Evolutionary conservation across 2,329 filamentous ascomycete genomes (phyloP).

Genomic region (Zymoseptoria passerinii): DNA sequence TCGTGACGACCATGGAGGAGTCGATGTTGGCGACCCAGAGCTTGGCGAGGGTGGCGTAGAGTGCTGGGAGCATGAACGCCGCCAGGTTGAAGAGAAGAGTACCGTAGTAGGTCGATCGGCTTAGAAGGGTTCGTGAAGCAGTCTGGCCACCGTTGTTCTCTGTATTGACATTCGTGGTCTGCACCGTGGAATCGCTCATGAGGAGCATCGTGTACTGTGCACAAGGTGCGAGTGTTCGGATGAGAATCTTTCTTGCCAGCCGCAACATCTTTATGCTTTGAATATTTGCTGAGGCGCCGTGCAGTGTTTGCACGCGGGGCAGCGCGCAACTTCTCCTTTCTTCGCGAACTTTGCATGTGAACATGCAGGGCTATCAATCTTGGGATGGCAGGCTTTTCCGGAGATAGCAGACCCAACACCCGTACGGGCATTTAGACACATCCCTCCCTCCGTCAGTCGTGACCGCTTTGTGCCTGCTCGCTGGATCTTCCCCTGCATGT

Average conservation of each 20-base stretch:
- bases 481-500: too few species aligned
- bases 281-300: background rate
- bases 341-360: background rate
- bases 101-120: slow-evolving; percentile 40
- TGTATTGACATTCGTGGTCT: background rate
- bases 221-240: background rate
- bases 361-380: background rate
- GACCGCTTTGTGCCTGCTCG: too few species aligned
- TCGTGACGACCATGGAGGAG: slow-evolving; percentile 52
- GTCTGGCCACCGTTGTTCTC: background rate
- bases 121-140: slow-evolving; percentile 8
- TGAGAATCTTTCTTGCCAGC: background rate
- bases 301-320: background rate
- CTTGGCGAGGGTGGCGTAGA: slow-evolving; percentile 60
- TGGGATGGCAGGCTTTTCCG: background rate
- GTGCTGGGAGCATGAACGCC: slow-evolving; percentile 56
- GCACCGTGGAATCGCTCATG: slow-evolving; percentile 3
- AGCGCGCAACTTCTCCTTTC: background rate
- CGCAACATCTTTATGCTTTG: background rate
- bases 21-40: slow-evolving; percentile 65
- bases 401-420: background rate
- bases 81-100: slow-evolving; percentile 55
- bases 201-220: slow-evolving; percentile 10
- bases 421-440: background rate
- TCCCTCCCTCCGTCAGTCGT: too few species aligned